Conservation (phyloP, 768 basidiomycete genomes). For the Lactifluus piperatus region DNA sequence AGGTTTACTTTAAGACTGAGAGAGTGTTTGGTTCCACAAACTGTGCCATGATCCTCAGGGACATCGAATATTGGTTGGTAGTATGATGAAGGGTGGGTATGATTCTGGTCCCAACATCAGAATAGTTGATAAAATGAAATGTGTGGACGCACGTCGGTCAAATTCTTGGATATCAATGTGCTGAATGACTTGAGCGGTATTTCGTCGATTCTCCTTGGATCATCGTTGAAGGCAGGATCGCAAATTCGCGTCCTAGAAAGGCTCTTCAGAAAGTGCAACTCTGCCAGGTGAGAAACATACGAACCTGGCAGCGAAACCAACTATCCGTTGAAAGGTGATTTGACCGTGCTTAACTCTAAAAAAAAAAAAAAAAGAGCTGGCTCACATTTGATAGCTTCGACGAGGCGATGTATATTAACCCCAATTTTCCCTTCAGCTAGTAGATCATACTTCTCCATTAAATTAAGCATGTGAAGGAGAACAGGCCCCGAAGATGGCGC, state of each 20-base stretch:
- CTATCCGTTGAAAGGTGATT: slow-evolving; percentile 25
- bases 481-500: slow-evolving; percentile 86
- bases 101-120: slow-evolving; percentile 41
- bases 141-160: slow-evolving; percentile 67
- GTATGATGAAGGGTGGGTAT: slow-evolving; percentile 72
- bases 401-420: slow-evolving; percentile 65
- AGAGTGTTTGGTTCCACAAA: slow-evolving; percentile 23
- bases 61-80: slow-evolving; percentile 80
- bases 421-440: slow-evolving; percentile 43
- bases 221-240: slow-evolving; percentile 64
- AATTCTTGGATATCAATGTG: slow-evolving; percentile 46
- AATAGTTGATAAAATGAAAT: neutral
- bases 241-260: slow-evolving; percentile 66
- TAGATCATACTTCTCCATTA: slow-evolving; percentile 66
- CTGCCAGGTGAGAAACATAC: slow-evolving; percentile 6
- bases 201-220: slow-evolving; percentile 44
- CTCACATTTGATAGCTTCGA: slow-evolving; percentile 82
- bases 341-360: slow-evolving; percentile 1
- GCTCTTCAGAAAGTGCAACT: neutral
- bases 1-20: neutral
- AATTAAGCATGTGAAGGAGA: slow-evolving; percentile 86
- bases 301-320: slow-evolving; percentile 58
- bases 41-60: slow-evolving; percentile 80
- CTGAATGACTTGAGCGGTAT: slow-evolving; percentile 68
- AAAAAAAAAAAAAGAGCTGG: slow-evolving; percentile 17